These are phyloP conservation scores for Drosera spatulata DNA, from an alignment of 179 eudicot species.

Conservation along the genomic window DNA sequence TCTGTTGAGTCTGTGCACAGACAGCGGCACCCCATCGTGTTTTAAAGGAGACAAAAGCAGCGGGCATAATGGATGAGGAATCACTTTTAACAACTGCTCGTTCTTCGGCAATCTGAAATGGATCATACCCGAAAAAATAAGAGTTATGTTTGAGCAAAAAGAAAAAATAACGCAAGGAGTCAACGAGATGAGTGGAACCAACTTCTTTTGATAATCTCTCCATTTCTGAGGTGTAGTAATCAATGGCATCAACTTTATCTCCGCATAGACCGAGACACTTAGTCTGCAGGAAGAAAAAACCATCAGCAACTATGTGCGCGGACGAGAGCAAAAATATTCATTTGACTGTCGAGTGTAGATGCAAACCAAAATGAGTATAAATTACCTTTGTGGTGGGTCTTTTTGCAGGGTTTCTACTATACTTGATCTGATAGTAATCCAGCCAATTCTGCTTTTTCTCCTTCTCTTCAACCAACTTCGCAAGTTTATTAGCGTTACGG, in stretches of 20 bases:
- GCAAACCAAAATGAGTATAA: not conserved
- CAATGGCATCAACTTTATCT: constrained; percentile 71
- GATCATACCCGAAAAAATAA: not conserved
- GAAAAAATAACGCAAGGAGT: not conserved
- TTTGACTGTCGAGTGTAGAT: no score
- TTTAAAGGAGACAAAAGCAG: constrained; percentile 78
- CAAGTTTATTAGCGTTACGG: constrained; percentile 90
- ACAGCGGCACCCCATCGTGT: constrained; percentile 90
- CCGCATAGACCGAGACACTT: constrained; percentile 81
- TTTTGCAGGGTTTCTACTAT: constrained; percentile 48
- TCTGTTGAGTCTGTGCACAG: constrained; percentile 81
- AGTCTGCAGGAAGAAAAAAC: constrained; percentile 40
- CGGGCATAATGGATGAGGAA: constrained; percentile 61
- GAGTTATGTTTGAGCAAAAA: not conserved
- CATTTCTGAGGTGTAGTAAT: constrained; percentile 50
- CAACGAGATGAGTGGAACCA: constrained; percentile 15
- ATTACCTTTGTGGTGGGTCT: constrained; percentile 77
- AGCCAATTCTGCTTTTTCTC: constrained; percentile 84
- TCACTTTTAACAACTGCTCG: constrained; percentile 39
- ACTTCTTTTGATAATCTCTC: constrained; percentile 71
- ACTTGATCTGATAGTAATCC: constrained; percentile 78
- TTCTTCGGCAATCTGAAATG: constrained; percentile 71
- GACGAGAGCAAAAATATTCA: not conserved
- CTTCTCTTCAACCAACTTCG: constrained; percentile 72
- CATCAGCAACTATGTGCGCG: constrained; percentile 6